Percentiles rank a stretch among this genome's conserved stretches.
Conservation (phyloP, 2,329 filamentous ascomycete genomes). For the Hymenoscyphus scutula region DNA sequence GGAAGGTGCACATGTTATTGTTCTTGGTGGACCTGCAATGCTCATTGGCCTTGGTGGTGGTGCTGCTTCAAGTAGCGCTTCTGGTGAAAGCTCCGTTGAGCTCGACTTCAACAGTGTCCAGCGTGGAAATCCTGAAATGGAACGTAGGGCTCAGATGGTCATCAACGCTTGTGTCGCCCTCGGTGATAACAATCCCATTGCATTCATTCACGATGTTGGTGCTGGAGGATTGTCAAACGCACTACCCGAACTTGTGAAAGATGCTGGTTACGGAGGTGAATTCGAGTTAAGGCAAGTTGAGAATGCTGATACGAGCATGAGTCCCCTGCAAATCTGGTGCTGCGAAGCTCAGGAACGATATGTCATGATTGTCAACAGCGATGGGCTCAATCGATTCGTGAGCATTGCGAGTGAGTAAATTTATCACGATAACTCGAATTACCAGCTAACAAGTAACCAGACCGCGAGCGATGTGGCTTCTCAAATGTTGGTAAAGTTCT, state of each 20-base stretch:
- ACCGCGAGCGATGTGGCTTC: slow-evolving; percentile 86
- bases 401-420: slow-evolving; percentile 55
- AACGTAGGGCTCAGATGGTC: slow-evolving; percentile 93
- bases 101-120: slow-evolving; percentile 97
- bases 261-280: slow-evolving; percentile 83
- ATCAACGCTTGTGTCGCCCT: slow-evolving; percentile 91
- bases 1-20: slow-evolving; percentile 85
- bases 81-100: slow-evolving; percentile 83
- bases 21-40: slow-evolving; percentile 95
- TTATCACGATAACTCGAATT: not conserved
- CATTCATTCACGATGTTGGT: slow-evolving; percentile 96
- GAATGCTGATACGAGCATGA: slow-evolving; percentile 87
- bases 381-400: slow-evolving; percentile 73
- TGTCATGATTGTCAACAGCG: slow-evolving; percentile 80
- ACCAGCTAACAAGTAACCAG: slow-evolving; percentile 36
- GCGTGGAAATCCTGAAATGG: slow-evolving; percentile 93
- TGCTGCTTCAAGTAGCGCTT: slow-evolving; percentile 87
- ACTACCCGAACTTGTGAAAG: slow-evolving; percentile 84
- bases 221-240: slow-evolving; percentile 84
- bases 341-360: slow-evolving; percentile 97
- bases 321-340: slow-evolving; percentile 95
- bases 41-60: slow-evolving; percentile 94
- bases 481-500: slow-evolving; percentile 83
- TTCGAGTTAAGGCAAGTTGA: slow-evolving; percentile 96
- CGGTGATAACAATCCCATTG: slow-evolving; percentile 82